Percentiles rank a stretch among this genome's conserved stretches.
phyloP scores from a whole-genome alignment of 192 early-diverging fungal species.

The Podila verticillata region DNA sequence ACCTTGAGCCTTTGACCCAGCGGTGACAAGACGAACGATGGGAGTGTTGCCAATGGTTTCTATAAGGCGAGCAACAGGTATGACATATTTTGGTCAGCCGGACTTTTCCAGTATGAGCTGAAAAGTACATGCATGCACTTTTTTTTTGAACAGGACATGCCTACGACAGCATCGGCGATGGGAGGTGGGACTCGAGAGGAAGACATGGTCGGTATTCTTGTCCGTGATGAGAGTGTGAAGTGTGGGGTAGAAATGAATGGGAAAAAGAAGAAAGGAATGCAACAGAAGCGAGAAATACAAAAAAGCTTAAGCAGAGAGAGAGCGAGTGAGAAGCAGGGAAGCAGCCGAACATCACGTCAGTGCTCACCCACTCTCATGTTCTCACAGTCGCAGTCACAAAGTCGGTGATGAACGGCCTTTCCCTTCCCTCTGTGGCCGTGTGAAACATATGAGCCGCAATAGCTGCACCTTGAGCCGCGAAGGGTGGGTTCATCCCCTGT shows the following conservation, averaged over 20 bases:
- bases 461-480: no score
- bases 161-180: conserved; percentile 35
- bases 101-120: no score
- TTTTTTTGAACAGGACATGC: conserved; percentile 7
- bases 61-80: neutral
- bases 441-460: no score
- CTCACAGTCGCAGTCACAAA: neutral
- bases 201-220: conserved; percentile 13
- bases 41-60: conserved; percentile 69
- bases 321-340: neutral
- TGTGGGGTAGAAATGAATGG: neutral
- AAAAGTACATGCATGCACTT: neutral
- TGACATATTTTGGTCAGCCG: no score
- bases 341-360: no score
- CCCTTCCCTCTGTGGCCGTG: no score
- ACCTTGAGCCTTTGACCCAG: conserved; percentile 37
- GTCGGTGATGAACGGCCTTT: no score
- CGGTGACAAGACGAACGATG: conserved; percentile 55
- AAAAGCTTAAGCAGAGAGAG: neutral
- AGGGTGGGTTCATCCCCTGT: neutral
- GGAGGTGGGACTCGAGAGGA: conserved; percentile 25
- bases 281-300: neutral
- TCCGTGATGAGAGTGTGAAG: neutral
- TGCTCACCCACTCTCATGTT: neutral
- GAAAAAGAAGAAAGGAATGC: neutral